phyloP scores from a whole-genome alignment of 257 asterid species.

The Oldenlandia corymbosa region DNA sequence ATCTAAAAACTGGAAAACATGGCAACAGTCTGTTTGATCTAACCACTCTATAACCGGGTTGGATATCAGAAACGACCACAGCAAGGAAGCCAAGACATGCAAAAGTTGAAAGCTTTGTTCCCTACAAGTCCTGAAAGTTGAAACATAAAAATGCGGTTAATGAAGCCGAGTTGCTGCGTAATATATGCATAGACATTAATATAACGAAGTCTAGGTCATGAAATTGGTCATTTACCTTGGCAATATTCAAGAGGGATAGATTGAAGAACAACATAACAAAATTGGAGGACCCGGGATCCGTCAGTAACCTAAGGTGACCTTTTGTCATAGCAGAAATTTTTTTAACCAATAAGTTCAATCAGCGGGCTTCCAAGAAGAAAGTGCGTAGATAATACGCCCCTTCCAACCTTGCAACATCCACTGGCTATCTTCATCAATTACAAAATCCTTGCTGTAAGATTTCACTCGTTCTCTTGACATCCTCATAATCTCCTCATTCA shows the following conservation, averaged over 20 bases:
- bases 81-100: slow-evolving; percentile 1
- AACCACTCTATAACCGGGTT: no score
- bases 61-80: no score
- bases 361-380: slow-evolving; percentile 32
- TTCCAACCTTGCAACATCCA: slow-evolving; percentile 50
- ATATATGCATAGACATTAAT: not conserved
- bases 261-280: no score
- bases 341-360: slow-evolving; percentile 7
- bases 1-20: not conserved
- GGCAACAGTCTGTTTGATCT: not conserved
- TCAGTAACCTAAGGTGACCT: not conserved
- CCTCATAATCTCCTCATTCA: slow-evolving; percentile 34
- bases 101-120: slow-evolving; percentile 5
- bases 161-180: not conserved
- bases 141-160: not conserved
- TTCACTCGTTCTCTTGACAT: slow-evolving; percentile 23
- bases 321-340: slow-evolving; percentile 2
- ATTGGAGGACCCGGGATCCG: not conserved
- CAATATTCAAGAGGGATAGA: no score
- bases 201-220: not conserved
- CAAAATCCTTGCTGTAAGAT: slow-evolving; percentile 31
- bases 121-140: slow-evolving; percentile 5
- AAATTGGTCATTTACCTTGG: slow-evolving; percentile 8
- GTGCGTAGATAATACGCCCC: slow-evolving; percentile 34
- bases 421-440: slow-evolving; percentile 31